Evolutionary conservation across 768 basidiomycete genomes (phyloP).

Genomic region (Collybia mongolica): DNA sequence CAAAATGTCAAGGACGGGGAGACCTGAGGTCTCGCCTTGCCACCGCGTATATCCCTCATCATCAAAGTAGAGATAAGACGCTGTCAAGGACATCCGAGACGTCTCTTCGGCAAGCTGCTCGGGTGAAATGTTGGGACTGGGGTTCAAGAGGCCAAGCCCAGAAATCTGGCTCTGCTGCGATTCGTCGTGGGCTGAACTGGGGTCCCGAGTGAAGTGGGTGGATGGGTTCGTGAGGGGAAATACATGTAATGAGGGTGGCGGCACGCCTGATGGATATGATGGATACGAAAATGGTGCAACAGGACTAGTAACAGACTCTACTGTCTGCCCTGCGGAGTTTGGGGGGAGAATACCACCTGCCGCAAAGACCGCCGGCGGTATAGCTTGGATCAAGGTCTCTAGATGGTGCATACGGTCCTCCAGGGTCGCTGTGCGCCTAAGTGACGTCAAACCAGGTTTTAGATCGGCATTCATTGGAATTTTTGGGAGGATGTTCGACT

Average conservation of each 20-base stretch:
- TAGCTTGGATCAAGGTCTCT: slow-evolving; percentile 81
- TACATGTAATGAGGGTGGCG: slow-evolving; percentile 75
- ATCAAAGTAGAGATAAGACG: slow-evolving; percentile 84
- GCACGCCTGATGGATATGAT: slow-evolving; percentile 50
- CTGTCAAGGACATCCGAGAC: slow-evolving; percentile 63
- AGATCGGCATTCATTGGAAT: background rate
- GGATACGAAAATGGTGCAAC: slow-evolving; percentile 28
- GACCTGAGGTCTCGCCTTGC: slow-evolving; percentile 92
- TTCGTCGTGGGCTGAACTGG: slow-evolving; percentile 37
- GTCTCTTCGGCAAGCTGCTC: slow-evolving; percentile 58
- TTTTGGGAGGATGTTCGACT: slow-evolving; percentile 22
- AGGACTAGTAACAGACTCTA: slow-evolving; percentile 23
- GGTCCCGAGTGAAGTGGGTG: slow-evolving; percentile 63
- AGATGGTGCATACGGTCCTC: slow-evolving; percentile 90
- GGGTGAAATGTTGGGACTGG: slow-evolving; percentile 26
- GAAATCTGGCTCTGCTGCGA: slow-evolving; percentile 39
- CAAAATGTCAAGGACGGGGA: slow-evolving; percentile 83
- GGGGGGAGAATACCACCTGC: slow-evolving; percentile 44
- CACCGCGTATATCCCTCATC: slow-evolving; percentile 86
- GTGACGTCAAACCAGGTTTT: slow-evolving; percentile 7
- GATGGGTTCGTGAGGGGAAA: slow-evolving; percentile 83
- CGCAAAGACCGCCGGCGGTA: slow-evolving; percentile 78
- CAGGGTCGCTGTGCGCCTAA: slow-evolving; percentile 75
- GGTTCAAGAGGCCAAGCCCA: slow-evolving; percentile 33
- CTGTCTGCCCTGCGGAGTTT: slow-evolving; percentile 28